phyloP scores from a whole-genome alignment of 257 asterid genomes.

The Ligustrum vulgare region DNA sequence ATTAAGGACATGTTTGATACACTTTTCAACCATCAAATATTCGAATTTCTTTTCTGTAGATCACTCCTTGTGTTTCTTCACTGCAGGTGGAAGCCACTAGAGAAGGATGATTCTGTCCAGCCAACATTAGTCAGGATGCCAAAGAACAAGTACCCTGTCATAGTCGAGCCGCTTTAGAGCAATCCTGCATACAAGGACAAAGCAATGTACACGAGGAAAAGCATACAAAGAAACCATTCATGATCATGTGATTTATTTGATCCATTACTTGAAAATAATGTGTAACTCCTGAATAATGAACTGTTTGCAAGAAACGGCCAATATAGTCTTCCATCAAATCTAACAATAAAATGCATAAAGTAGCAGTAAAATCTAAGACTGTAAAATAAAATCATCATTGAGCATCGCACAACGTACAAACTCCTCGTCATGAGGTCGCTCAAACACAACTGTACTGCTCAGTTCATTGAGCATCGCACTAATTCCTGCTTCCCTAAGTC shows the following conservation, averaged over 20 bases:
- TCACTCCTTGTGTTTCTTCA: neutral
- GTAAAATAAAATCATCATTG: neutral
- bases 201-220: neutral
- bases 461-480: constrained; percentile 93
- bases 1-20: neutral
- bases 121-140: constrained; percentile 88
- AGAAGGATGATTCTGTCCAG: constrained; percentile 60
- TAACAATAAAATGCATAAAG: neutral
- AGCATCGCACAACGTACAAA: too few species aligned
- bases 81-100: constrained; percentile 77
- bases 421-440: constrained; percentile 81
- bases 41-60: neutral
- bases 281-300: neutral
- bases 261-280: constrained; percentile 5
- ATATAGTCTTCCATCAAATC: too few species aligned
- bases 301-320: neutral
- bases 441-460: constrained; percentile 96
- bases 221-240: neutral
- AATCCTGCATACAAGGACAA: constrained; percentile 16
- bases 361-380: neutral
- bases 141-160: constrained; percentile 73
- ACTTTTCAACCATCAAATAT: neutral
- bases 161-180: constrained; percentile 53
- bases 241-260: neutral
- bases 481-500: constrained; percentile 67